phyloP scores from a whole-genome alignment of 2,329 filamentous ascomycete species.

The Leptographium lundbergii region DNA sequence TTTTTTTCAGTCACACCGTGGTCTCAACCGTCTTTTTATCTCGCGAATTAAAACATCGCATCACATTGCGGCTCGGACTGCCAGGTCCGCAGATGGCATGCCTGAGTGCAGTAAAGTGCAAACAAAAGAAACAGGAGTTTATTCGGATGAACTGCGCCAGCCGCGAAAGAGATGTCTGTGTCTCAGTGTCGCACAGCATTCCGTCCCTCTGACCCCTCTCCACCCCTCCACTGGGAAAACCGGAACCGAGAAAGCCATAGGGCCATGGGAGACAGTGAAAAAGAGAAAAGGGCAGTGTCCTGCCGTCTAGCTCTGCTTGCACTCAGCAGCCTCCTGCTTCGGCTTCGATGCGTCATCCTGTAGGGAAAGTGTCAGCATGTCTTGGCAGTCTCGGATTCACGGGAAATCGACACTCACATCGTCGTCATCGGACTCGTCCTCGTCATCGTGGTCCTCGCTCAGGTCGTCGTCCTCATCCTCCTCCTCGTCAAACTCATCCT shows the following conservation, averaged over 20 bases:
- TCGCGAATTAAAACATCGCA: background rate
- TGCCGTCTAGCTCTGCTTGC: conserved; percentile 72
- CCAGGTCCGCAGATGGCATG: background rate
- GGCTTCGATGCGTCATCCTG: conserved; percentile 81
- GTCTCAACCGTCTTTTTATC: background rate
- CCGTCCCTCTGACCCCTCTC: background rate
- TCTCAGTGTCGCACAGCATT: background rate
- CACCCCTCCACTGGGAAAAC: background rate
- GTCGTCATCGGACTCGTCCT: conserved; percentile 61
- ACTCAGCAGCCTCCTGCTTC: conserved; percentile 88
- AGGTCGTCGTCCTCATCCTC: conserved; percentile 87
- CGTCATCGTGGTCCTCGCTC: conserved; percentile 74
- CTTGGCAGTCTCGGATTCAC: conserved; percentile 12
- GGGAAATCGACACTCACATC: conserved; percentile 40
- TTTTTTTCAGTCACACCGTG: background rate
- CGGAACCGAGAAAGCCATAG: background rate
- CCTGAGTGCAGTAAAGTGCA: background rate
- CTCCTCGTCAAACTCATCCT: conserved; percentile 76
- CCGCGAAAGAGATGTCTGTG: background rate
- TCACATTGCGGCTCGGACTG: background rate
- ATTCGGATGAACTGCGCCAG: background rate
- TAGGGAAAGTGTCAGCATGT: background rate
- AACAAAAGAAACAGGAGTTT: background rate
- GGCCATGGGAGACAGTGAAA: background rate
- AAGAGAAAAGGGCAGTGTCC: background rate